phyloP scores from a whole-genome alignment of 1,284 basidiomycete genomes.

The Boletus albobrunnescens region DNA sequence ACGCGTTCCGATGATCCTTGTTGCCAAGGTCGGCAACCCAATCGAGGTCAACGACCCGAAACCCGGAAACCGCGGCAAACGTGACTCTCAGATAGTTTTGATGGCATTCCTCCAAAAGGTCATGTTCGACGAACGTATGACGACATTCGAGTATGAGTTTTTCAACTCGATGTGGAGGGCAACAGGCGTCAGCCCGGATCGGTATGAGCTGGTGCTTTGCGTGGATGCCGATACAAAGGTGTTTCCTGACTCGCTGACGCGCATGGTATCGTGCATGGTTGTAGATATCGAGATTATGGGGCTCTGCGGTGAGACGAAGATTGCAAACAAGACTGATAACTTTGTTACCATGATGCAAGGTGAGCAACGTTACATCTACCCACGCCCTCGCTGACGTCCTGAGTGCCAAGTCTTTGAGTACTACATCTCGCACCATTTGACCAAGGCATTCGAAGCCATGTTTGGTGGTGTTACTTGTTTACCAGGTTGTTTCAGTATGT shows the following conservation, averaged over 20 bases:
- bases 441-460: constrained; percentile 98
- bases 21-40: constrained; percentile 93
- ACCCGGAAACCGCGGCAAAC: constrained; percentile 98
- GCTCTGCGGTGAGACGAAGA: constrained; percentile 97
- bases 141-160: constrained; percentile 98
- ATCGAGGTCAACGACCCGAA: constrained; percentile 85
- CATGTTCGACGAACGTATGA: constrained; percentile 99
- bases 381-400: constrained; percentile 7
- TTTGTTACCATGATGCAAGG: constrained; percentile 99
- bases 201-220: constrained; percentile 93
- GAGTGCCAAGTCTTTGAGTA: constrained; percentile 85
- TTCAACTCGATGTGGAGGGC: constrained; percentile 96
- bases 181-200: constrained; percentile 94
- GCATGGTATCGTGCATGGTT: constrained; percentile 94
- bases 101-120: constrained; percentile 99
- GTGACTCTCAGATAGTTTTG: constrained; percentile 95
- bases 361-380: constrained; percentile 29
- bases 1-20: constrained; percentile 90
- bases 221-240: constrained; percentile 99
- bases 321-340: constrained; percentile 96
- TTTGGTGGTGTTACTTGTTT: constrained; percentile 99
- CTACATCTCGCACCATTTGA: constrained; percentile 98
- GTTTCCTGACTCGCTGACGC: constrained; percentile 88
- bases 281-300: constrained; percentile 98
- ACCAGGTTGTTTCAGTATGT: constrained; percentile 99